Evolutionary conservation across 148 eudicot genomes (phyloP).

Genomic region (Rhododendron simsii): DNA sequence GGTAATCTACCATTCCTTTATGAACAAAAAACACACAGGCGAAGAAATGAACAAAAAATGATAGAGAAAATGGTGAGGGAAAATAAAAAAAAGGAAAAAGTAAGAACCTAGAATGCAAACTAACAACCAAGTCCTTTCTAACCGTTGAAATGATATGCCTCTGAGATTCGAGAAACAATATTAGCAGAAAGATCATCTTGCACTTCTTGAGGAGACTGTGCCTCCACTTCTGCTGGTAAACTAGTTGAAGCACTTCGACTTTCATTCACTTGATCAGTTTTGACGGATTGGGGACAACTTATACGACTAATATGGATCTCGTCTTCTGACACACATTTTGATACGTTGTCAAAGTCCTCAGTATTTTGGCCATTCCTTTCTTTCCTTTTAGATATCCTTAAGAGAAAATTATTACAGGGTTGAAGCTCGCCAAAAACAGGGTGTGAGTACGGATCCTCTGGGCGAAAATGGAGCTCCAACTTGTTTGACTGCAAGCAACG

Average conservation of each 20-base stretch:
- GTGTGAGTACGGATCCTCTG: constrained; percentile 91
- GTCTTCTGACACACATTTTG: constrained; percentile 18
- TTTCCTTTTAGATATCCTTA: constrained; percentile 59
- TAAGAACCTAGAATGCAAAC: not conserved
- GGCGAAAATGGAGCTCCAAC: constrained; percentile 87
- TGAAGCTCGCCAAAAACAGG: constrained; percentile 68
- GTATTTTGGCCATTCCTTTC: constrained; percentile 21
- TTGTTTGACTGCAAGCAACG: constrained; percentile 56
- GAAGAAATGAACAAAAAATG: not conserved
- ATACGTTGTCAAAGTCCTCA: constrained; percentile 11
- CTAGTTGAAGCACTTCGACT: constrained; percentile 22
- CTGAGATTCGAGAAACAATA: constrained; percentile 63
- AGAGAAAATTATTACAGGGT: constrained; percentile 58
- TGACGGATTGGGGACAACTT: constrained; percentile 5
- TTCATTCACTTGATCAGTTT: constrained; percentile 14
- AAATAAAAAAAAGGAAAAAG: not conserved
- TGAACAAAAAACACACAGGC: not conserved
- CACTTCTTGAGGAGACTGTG: constrained; percentile 15
- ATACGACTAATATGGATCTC: constrained; percentile 7
- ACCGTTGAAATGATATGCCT: constrained; percentile 86
- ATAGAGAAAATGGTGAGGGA: not conserved
- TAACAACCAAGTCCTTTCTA: constrained; percentile 12
- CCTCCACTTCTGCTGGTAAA: constrained; percentile 19
- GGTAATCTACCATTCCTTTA: constrained; percentile 95
- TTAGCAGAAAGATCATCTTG: constrained; percentile 52